phyloP scores from a whole-genome alignment of 176 grass and related monocot species.

The Cenchrus purpureus region DNA sequence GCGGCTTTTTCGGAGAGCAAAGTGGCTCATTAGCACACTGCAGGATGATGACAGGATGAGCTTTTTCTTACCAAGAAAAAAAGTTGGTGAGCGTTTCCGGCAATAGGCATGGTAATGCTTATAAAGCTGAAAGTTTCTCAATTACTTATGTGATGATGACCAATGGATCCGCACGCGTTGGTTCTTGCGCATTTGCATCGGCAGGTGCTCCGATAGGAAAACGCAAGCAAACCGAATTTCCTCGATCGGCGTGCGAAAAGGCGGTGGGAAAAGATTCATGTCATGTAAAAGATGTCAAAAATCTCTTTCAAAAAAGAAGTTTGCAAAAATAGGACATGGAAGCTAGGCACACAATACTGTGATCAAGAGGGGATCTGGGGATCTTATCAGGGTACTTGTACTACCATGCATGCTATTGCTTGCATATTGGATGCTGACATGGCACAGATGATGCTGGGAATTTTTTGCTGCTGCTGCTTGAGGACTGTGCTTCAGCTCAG shows the following conservation, averaged over 20 bases:
- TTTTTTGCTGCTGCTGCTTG: constrained; percentile 9
- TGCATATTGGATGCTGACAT: constrained; percentile 39
- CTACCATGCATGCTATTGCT: not conserved
- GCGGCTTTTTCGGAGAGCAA: not conserved
- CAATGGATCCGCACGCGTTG: not conserved
- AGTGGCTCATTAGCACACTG: constrained; percentile 49
- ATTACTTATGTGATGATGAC: not conserved
- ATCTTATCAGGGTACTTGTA: no score
- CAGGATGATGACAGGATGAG: not conserved
- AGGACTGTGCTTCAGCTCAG: constrained; percentile 35
- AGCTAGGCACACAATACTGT: not conserved
- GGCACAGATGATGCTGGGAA: constrained; percentile 25
- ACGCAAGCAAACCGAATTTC: not conserved
- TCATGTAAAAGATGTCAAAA: not conserved
- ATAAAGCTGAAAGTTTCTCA: not conserved
- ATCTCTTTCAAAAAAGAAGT: no score
- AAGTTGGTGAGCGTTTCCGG: constrained; percentile 36
- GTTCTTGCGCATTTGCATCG: not conserved
- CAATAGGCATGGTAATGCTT: not conserved
- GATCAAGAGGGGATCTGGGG: constrained; percentile 1
- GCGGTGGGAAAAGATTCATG: not conserved
- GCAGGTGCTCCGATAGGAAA: not conserved
- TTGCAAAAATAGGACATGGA: not conserved
- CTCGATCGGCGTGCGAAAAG: not conserved
- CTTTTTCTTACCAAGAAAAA: constrained; percentile 48